These are phyloP conservation scores for Herpetospermum pedunculosum DNA, from an alignment of 306 rosid species.

Conservation along the genomic window DNA sequence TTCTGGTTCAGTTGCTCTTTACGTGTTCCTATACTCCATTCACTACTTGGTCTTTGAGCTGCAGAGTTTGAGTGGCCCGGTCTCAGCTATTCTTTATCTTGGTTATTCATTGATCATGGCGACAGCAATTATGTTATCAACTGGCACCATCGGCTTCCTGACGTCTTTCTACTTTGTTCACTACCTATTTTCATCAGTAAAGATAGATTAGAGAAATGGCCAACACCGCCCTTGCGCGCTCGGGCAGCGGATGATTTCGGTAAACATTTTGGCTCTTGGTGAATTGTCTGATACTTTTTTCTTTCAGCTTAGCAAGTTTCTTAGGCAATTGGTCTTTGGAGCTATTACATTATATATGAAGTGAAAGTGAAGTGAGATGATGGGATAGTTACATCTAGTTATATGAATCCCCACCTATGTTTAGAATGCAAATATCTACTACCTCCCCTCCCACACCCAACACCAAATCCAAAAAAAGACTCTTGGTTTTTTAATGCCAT, in stretches of 20 bases:
- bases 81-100: conserved; percentile 74
- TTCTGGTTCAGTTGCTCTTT: conserved; percentile 81
- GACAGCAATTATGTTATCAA: conserved; percentile 77
- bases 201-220: conserved; percentile 52
- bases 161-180: conserved; percentile 89
- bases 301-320: neutral
- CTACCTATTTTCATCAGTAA: conserved; percentile 83
- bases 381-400: conserved; percentile 2
- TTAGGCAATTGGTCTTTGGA: neutral
- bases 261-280: neutral
- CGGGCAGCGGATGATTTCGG: conserved; percentile 12
- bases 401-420: neutral
- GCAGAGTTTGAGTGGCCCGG: conserved; percentile 94
- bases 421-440: conserved; percentile 1
- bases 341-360: neutral
- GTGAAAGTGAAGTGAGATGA: neutral
- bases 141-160: conserved; percentile 85
- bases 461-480: neutral
- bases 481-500: neutral
- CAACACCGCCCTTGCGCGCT: neutral
- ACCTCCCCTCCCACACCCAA: neutral
- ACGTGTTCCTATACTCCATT: conserved; percentile 85
- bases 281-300: neutral
- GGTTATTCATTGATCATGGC: conserved; percentile 96
- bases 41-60: conserved; percentile 89